These are phyloP conservation scores for Podospora appendiculata DNA, from an alignment of 495 filamentous ascomycete genomes.

Conservation along the genomic window DNA sequence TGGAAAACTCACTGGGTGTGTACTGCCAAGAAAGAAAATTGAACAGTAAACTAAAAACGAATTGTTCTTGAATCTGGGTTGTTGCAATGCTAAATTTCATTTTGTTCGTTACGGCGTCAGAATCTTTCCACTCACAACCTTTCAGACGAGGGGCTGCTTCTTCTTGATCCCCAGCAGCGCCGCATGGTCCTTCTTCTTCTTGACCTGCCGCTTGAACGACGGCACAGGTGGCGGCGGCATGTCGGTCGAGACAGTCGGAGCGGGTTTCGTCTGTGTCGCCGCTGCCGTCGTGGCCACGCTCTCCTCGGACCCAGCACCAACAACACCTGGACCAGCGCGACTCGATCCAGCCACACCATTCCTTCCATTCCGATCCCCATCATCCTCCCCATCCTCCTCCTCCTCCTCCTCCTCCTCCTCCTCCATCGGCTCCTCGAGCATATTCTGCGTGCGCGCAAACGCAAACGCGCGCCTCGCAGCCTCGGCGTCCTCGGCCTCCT, in stretches of 20 bases:
- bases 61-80: too few species aligned
- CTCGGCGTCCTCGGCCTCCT: slow-evolving; percentile 80
- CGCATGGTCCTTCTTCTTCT: slow-evolving; percentile 72
- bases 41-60: too few species aligned
- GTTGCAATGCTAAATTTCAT: not conserved
- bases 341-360: not conserved
- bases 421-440: slow-evolving; percentile 41
- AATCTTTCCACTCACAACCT: not conserved
- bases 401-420: slow-evolving; percentile 19
- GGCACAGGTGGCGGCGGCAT: slow-evolving; percentile 66
- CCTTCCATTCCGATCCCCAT: slow-evolving; percentile 2
- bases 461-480: slow-evolving; percentile 74
- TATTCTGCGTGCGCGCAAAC: slow-evolving; percentile 31
- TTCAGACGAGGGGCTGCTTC: slow-evolving; percentile 51
- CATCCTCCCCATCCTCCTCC: slow-evolving; percentile 1
- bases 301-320: slow-evolving; percentile 8
- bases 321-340: too few species aligned
- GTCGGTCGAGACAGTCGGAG: slow-evolving; percentile 11
- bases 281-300: slow-evolving; percentile 29
- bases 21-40: too few species aligned
- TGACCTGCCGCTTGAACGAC: slow-evolving; percentile 68
- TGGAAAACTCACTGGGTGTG: too few species aligned
- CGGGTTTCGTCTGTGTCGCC: not conserved
- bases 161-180: slow-evolving; percentile 85
- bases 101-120: not conserved